Base-by-base conservation (phyloP, 169 alveolate species). In the Cryptosporidium viatorum region DNA sequence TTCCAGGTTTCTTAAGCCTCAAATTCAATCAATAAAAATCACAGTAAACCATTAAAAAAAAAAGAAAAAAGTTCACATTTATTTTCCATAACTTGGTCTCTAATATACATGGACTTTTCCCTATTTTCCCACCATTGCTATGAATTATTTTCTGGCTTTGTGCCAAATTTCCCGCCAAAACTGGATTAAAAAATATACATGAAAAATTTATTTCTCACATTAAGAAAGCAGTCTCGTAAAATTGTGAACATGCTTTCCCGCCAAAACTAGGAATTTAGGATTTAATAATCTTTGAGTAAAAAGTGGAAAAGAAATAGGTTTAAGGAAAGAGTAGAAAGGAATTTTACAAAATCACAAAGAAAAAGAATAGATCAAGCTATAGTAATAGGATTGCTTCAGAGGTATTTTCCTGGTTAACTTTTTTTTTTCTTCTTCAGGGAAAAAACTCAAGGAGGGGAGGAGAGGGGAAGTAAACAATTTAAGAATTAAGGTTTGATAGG, bases 141-240 rank as follows among this genome's bases (percentile, higher is more conserved):
- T 55, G 4, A 41, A 41, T 41, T 26, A 48, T 48, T 26, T 6
- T 55, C 67, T 55, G 10, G 67, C 67, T 4, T 3, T 55, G 12
- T 9, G 4, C 21, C 21, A 55, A 14, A 3, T 0, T 55, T 55
- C 8, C 67, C 67, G 67, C 67, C 67, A 55, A 55, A 55, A n/a
- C 67, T 55, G 0, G 0, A 16, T 7, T 21, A 26, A 26, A 55
- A 26, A 23, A 55, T 5, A 55, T 5, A 55, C 67, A 55, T 55
- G 67, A 55, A 55, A 51, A 55, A 55, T 21, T n/a, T 23, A 55
- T 55, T 48, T 16, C 67, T 55, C 67, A 55, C 67, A 55, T 21
- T 21, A 12, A 16, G 67, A 55, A 55, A 65, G 50, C 71, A 65
- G 50, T 65, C 71, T 65, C 71, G 71, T 65, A 65, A 35, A 21